A percentile compares a stretch with the other conserved stretches of the same genome.
Conservation (phyloP, 352 stramenopile species). For the Pythium periplocum region DNA sequence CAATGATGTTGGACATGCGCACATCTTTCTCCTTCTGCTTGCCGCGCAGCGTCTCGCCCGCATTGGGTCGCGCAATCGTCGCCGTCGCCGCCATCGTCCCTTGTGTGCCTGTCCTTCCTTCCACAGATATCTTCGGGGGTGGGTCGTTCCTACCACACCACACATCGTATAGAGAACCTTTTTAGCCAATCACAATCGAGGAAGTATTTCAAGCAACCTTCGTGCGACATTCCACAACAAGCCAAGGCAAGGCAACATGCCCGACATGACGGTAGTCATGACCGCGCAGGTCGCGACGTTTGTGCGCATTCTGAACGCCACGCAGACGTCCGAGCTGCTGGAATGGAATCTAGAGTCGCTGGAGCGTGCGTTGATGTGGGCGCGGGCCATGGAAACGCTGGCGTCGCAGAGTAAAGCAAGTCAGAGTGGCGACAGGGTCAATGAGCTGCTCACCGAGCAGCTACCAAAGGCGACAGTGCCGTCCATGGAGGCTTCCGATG, state of each 20-base stretch:
- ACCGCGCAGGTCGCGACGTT: conserved; percentile 16
- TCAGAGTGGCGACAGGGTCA: no score
- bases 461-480: no score
- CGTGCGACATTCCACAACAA: conserved; percentile 15
- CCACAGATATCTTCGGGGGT: conserved; percentile 23
- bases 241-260: neutral
- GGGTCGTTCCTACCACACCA: conserved; percentile 11
- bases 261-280: conserved; percentile 2
- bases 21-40: conserved; percentile 98
- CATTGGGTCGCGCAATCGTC: conserved; percentile 49
- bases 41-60: conserved; percentile 73
- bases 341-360: conserved; percentile 17
- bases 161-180: conserved; percentile 6
- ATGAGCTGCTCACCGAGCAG: no score
- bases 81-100: conserved; percentile 27
- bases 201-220: conserved; percentile 18
- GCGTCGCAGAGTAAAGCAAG: no score
- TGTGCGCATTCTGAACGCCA: conserved; percentile 18
- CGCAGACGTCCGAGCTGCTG: conserved; percentile 15
- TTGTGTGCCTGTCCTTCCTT: conserved; percentile 14
- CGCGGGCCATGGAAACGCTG: conserved; percentile 12
- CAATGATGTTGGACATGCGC: conserved; percentile 98
- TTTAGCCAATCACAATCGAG: conserved; percentile 21
- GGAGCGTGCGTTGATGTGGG: conserved; percentile 15
- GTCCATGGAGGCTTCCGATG: no score